Evolutionary conservation across 2,329 filamentous ascomycete genomes (phyloP).

Genomic region (Huntiella abstrusa): DNA sequence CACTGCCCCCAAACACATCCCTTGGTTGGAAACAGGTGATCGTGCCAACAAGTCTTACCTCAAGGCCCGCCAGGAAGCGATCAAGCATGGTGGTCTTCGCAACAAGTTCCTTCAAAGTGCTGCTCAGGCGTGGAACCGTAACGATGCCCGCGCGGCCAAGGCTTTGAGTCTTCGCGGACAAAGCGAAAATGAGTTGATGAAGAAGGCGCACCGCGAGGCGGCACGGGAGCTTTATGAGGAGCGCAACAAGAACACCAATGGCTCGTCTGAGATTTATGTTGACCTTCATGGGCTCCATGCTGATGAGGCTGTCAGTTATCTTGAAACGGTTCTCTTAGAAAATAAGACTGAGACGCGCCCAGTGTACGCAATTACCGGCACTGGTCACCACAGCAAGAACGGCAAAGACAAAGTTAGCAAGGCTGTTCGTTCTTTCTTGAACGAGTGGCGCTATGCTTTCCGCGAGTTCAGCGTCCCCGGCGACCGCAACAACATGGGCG

Average conservation of each 20-base stretch:
- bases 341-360: slow-evolving; percentile 56
- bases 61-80: slow-evolving; percentile 85
- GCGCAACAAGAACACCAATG: slow-evolving; percentile 53
- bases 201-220: slow-evolving; percentile 87
- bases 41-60: slow-evolving; percentile 85
- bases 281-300: slow-evolving; percentile 97
- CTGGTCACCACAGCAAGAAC: slow-evolving; percentile 94
- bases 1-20: slow-evolving; percentile 72
- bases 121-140: slow-evolving; percentile 95
- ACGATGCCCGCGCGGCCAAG: slow-evolving; percentile 89
- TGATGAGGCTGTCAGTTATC: slow-evolving; percentile 87
- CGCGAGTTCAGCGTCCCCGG: slow-evolving; percentile 91
- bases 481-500: slow-evolving; percentile 68
- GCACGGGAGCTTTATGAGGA: slow-evolving; percentile 84
- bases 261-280: slow-evolving; percentile 63
- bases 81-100: slow-evolving; percentile 86
- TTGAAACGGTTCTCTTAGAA: slow-evolving; percentile 72
- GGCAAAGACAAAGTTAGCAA: slow-evolving; percentile 98
- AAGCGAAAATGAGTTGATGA: slow-evolving; percentile 93
- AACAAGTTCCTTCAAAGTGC: slow-evolving; percentile 97
- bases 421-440: slow-evolving; percentile 74
- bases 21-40: slow-evolving; percentile 88
- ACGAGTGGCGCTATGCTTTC: slow-evolving; percentile 90
- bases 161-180: slow-evolving; percentile 85
- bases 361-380: slow-evolving; percentile 91